phyloP scores from a whole-genome alignment of 2,329 filamentous ascomycete genomes.

The Aspergillus awamori region DNA sequence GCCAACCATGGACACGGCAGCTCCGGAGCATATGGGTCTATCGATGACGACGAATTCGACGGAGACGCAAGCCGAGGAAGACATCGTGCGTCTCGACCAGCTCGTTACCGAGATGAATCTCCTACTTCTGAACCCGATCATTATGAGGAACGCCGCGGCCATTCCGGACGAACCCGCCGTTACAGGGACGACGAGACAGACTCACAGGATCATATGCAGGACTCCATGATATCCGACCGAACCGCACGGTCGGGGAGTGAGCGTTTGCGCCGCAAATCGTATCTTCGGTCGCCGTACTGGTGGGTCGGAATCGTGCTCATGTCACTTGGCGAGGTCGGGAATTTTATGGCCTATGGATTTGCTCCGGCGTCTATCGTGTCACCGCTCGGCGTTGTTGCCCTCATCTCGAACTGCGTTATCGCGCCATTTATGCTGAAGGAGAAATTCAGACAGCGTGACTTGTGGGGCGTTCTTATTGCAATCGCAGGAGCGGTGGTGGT shows the following conservation, averaged over 20 bases:
- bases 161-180: slow-evolving; percentile 20
- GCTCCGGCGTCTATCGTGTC: slow-evolving; percentile 97
- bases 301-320: slow-evolving; percentile 94
- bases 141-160: slow-evolving; percentile 34
- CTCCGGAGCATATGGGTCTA: slow-evolving; percentile 49
- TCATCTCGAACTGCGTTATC: slow-evolving; percentile 96
- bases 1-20: slow-evolving; percentile 25
- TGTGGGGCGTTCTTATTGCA: slow-evolving; percentile 84
- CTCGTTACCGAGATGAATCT: slow-evolving; percentile 23
- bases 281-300: slow-evolving; percentile 92
- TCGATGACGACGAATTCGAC: slow-evolving; percentile 27
- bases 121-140: slow-evolving; percentile 33
- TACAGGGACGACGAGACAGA: slow-evolving; percentile 44
- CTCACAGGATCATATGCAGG: slow-evolving; percentile 36
- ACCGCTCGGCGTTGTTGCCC: slow-evolving; percentile 90
- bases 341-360: slow-evolving; percentile 97
- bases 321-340: slow-evolving; percentile 88
- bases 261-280: slow-evolving; percentile 63
- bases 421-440: slow-evolving; percentile 94
- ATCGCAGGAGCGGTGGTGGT: slow-evolving; percentile 88
- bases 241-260: slow-evolving; percentile 44
- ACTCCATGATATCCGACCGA: slow-evolving; percentile 44
- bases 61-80: slow-evolving; percentile 12
- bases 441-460: slow-evolving; percentile 79
- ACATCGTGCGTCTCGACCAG: slow-evolving; percentile 10